Conservation (phyloP, 768 basidiomycete species). For the Lactarius sp. region DNA sequence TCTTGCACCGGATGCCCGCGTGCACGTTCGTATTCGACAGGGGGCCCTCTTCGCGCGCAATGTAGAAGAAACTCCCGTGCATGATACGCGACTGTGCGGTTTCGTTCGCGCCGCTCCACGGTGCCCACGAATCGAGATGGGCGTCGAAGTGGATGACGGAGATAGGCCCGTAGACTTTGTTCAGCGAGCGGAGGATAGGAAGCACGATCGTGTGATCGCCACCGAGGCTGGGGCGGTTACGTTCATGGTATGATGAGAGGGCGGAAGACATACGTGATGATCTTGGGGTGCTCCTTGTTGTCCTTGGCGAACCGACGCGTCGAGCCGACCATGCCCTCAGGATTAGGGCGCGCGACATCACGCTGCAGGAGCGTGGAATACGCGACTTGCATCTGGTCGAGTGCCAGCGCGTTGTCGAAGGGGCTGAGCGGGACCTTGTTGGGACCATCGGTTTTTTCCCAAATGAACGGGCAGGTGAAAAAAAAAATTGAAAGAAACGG, state of each 20-base stretch:
- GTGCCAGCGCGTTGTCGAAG: slow-evolving; percentile 76
- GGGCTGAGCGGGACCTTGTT: slow-evolving; percentile 66
- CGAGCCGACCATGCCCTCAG: slow-evolving; percentile 22
- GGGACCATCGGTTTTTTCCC: not conserved
- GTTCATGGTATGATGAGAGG: not conserved
- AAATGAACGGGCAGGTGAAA: no score
- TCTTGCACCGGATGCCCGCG: slow-evolving; percentile 79
- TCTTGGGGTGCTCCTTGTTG: slow-evolving; percentile 63
- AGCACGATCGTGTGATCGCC: slow-evolving; percentile 89
- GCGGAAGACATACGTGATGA: slow-evolving; percentile 47
- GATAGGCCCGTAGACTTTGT: slow-evolving; percentile 76
- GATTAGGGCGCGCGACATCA: slow-evolving; percentile 33
- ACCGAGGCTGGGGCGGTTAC: slow-evolving; percentile 40
- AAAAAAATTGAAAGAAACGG: not conserved
- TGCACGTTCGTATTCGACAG: slow-evolving; percentile 73
- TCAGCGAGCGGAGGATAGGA: slow-evolving; percentile 75
- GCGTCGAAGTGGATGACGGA: slow-evolving; percentile 84
- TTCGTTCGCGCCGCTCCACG: slow-evolving; percentile 30
- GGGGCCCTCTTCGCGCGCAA: slow-evolving; percentile 73
- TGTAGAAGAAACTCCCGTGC: slow-evolving; percentile 83
- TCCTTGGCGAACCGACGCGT: slow-evolving; percentile 46
- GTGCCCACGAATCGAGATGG: slow-evolving; percentile 63
- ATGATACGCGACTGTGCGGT: slow-evolving; percentile 64
- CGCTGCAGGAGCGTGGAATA: slow-evolving; percentile 72
- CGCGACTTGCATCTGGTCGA: slow-evolving; percentile 85